Base-by-base conservation (phyloP, 306 rosid genomes). In the Quercus wislizeni region DNA sequence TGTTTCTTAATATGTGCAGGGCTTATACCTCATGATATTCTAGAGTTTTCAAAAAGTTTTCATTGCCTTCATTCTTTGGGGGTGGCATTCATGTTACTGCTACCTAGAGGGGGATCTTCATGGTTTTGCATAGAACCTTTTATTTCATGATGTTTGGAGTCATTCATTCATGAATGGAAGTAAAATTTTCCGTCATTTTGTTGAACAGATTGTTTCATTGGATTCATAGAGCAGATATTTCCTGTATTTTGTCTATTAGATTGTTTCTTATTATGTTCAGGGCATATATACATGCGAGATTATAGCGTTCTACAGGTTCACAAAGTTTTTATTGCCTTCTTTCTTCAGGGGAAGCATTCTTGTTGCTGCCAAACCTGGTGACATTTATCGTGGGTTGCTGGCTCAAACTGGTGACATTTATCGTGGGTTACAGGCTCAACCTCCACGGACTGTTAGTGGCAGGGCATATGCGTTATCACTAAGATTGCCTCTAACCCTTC, bases 271-370 rank as follows among this genome's bases (percentile, higher is more conserved):
- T 7, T 61, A 64, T 73, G 81, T 69, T 2, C 63, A 41, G 71
- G 57, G 74, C 58, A 78, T 19, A 73, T 81, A 73, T 41, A 41
- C 65, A 46, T 25, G 1, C 27, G 25, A 59, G 54, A 19, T 68
- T 54, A 71, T 55, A 69, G 20, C 25, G 17, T 58, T 2, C 15
- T 23, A 68, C 19, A 59, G 20, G 73, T 55, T 49, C 17, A 5
- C 21, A 35, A 68, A 68, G 27, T 62, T 76, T 74, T 51, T 43
- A 57, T 31, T 71, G 74, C 33, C 51, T 69, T 80, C 73, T 71
- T 83, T 80, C 78, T 82, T 72, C 78, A 94, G 95, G 86, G 99
- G 99, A 73, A 82, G 79, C 76, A 83, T 94, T 78, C 19, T 38
- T 70, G 80, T 74, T n/a, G 7, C 80, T 46, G 83, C 23, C 76